phyloP scores from a whole-genome alignment of 1,139 yeast genomes.

The Cylindricascospora bacillispora region DNA sequence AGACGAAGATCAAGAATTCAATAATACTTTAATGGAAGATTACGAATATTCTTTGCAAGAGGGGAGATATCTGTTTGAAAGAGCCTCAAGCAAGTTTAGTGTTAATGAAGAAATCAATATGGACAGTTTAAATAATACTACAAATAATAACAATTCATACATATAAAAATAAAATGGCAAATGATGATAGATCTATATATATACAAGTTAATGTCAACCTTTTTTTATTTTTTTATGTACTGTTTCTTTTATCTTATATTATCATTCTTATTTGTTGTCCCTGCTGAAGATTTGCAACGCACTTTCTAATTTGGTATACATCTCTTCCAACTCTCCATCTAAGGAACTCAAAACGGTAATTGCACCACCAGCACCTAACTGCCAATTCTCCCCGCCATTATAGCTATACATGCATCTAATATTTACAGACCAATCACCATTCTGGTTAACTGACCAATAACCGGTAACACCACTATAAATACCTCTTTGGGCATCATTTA shows the following conservation, averaged over 20 bases:
- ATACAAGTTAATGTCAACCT: no score
- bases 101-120: no score
- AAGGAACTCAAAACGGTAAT: constrained; percentile 77
- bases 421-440: constrained; percentile 92
- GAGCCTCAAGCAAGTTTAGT: no score
- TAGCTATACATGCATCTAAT: constrained; percentile 76
- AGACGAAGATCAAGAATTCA: constrained; percentile 1
- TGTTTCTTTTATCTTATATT: no score
- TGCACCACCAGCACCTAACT: constrained; percentile 98
- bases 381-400: constrained; percentile 39
- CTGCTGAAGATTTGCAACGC: constrained; percentile 62
- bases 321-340: constrained; percentile 85
- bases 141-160: no score
- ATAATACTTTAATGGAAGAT: constrained; percentile 19
- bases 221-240: no score
- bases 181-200: no score
- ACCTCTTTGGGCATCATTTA: constrained; percentile 37
- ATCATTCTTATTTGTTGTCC: no score
- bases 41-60: constrained; percentile 25
- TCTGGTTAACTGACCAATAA: constrained; percentile 82
- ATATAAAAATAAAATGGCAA: no score
- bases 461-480: constrained; percentile 92
- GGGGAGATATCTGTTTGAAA: constrained; percentile 23
- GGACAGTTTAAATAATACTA: no score
- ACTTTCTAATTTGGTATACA: constrained; percentile 67